These are phyloP conservation scores for Cinchona pubescens DNA, from an alignment of 257 asterid species.

Conservation along the genomic window DNA sequence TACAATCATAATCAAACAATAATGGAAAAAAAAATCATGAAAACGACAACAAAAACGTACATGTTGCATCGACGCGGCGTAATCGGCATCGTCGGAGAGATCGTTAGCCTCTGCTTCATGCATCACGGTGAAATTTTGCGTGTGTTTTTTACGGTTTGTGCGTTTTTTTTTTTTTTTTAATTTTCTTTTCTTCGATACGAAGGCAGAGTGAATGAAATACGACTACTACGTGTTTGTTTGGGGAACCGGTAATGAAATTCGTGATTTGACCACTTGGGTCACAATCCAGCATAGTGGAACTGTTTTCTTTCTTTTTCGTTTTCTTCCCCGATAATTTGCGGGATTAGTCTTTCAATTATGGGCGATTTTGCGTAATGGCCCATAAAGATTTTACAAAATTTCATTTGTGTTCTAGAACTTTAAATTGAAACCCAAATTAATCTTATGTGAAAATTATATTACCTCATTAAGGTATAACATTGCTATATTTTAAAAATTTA, in stretches of 20 bases:
- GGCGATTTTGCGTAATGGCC: too few species aligned
- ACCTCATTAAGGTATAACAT: too few species aligned
- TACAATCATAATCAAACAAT: background rate
- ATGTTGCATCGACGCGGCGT: conserved; percentile 85
- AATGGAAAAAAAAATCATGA: background rate
- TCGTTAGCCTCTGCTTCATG: conserved; percentile 68
- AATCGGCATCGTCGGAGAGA: conserved; percentile 89
- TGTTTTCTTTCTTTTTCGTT: background rate
- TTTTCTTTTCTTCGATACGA: conserved; percentile 14
- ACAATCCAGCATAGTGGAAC: background rate
- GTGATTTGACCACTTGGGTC: background rate
- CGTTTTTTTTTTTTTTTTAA: background rate
- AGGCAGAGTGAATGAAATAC: conserved; percentile 1
- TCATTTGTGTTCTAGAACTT: too few species aligned
- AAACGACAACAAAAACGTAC: conserved; percentile 29
- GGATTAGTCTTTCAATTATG: too few species aligned
- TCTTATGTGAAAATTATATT: too few species aligned
- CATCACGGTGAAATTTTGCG: conserved; percentile 40
- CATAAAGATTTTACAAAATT: too few species aligned
- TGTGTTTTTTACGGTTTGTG: conserved; percentile 9
- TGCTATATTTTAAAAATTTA: too few species aligned
- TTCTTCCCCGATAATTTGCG: background rate
- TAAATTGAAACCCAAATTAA: too few species aligned
- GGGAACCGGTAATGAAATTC: background rate
- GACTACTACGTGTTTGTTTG: too few species aligned